These are phyloP conservation scores for Entomortierella chlamydospora DNA, from an alignment of 192 early-diverging fungal genomes.

Conservation along the genomic window DNA sequence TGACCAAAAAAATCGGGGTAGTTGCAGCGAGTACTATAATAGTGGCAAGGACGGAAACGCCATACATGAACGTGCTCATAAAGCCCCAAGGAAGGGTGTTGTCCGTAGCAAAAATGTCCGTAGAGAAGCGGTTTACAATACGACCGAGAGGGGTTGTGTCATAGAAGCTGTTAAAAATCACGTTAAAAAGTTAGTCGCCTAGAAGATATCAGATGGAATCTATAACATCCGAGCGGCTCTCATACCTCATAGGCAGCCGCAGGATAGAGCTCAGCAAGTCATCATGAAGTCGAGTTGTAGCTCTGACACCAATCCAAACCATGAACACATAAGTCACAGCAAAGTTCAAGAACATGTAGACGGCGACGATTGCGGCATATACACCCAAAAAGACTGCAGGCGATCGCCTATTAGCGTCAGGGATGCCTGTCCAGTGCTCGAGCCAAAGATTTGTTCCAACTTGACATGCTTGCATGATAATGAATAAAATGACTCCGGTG, in stretches of 20 bases:
- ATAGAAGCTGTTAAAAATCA: constrained; percentile 11
- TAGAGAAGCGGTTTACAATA: constrained; percentile 90
- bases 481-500: constrained; percentile 65
- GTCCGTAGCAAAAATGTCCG: constrained; percentile 86
- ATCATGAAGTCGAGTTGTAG: constrained; percentile 17
- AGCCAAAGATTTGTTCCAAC: constrained; percentile 76
- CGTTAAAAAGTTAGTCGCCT: background rate
- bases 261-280: constrained; percentile 10
- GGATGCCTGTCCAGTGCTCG: constrained; percentile 24
- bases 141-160: constrained; percentile 64
- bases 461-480: constrained; percentile 63
- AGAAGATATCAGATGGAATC: background rate
- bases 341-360: constrained; percentile 63
- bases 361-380: constrained; percentile 79
- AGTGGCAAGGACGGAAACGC: constrained; percentile 45
- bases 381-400: constrained; percentile 68
- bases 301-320: constrained; percentile 63
- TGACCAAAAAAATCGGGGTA: constrained; percentile 56
- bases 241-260: constrained; percentile 27
- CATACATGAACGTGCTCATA: constrained; percentile 46
- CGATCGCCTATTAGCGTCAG: background rate
- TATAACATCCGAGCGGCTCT: background rate
- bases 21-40: constrained; percentile 52
- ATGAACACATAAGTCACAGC: constrained; percentile 70
- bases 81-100: constrained; percentile 67